Evolutionary conservation across 2,329 filamentous ascomycete genomes (phyloP).

Genomic region (Ceratocystis destructans): DNA sequence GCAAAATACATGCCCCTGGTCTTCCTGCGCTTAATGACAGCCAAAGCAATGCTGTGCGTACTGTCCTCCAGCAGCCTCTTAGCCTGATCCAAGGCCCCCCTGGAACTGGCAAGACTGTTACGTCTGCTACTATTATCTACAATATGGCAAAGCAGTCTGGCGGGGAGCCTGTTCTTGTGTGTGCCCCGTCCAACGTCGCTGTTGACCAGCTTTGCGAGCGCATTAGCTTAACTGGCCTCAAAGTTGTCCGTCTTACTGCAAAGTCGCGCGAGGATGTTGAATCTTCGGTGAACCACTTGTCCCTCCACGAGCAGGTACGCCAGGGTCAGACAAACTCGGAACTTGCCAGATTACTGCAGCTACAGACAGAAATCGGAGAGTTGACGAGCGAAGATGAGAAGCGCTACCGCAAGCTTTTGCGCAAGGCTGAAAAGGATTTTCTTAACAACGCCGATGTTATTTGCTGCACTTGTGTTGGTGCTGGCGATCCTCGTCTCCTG

Average conservation of each 20-base stretch:
- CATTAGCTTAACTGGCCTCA: slow-evolving; percentile 84
- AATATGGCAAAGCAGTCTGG: slow-evolving; percentile 91
- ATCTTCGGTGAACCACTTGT: slow-evolving; percentile 91
- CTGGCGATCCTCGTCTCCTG: slow-evolving; percentile 82
- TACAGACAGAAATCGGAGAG: slow-evolving; percentile 85
- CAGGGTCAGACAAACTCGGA: slow-evolving; percentile 96
- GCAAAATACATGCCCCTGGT: slow-evolving; percentile 91
- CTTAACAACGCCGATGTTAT: slow-evolving; percentile 92
- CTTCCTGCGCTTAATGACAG: slow-evolving; percentile 90
- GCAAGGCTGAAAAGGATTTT: slow-evolving; percentile 88
- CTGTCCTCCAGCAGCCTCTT: slow-evolving; percentile 80
- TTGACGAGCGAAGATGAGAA: slow-evolving; percentile 93
- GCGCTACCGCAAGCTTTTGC: slow-evolving; percentile 91
- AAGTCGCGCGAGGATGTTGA: slow-evolving; percentile 98
- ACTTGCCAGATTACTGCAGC: slow-evolving; percentile 76
- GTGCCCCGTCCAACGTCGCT: slow-evolving; percentile 93
- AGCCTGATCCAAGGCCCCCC: slow-evolving; percentile 95
- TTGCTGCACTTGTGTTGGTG: slow-evolving; percentile 96
- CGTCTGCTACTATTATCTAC: slow-evolving; percentile 96
- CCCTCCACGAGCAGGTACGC: slow-evolving; percentile 90
- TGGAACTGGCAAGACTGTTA: slow-evolving; percentile 96
- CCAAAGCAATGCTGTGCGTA: slow-evolving; percentile 93
- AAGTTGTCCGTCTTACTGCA: slow-evolving; percentile 94
- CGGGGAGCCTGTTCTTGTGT: slow-evolving; percentile 77
- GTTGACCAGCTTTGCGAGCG: slow-evolving; percentile 97